These are phyloP conservation scores for Ophiostoma quercus DNA, from an alignment of 2,329 filamentous ascomycete genomes.

Conservation along the genomic window DNA sequence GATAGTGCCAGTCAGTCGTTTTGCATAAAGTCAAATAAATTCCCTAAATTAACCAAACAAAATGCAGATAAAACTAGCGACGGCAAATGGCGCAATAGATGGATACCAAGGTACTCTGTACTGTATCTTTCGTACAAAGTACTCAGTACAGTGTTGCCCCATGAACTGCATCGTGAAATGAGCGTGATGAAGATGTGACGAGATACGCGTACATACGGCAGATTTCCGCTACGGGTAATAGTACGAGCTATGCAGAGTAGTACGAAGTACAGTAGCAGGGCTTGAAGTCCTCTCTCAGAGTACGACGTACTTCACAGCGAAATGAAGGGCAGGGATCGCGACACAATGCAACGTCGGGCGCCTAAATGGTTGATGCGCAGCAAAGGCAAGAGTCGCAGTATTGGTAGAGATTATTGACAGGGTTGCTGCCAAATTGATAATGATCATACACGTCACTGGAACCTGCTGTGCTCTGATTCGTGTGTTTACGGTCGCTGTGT, in stretches of 20 bases:
- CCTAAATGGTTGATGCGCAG: neutral
- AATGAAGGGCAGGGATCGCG: neutral
- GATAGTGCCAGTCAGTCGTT: neutral
- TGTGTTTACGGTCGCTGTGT: neutral
- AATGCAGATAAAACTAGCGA: neutral
- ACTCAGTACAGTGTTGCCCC: neutral
- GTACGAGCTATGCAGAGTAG: neutral
- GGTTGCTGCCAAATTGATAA: neutral
- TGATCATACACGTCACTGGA: neutral
- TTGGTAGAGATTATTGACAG: neutral
- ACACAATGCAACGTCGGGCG: slow-evolving; percentile 11
- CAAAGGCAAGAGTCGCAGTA: neutral
- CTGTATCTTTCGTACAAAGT: neutral
- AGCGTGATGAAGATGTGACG: neutral
- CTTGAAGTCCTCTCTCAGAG: too few relatives aligned
- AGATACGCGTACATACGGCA: neutral
- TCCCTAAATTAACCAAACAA: neutral
- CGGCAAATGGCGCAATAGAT: slow-evolving; percentile 1
- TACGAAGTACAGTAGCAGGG: neutral
- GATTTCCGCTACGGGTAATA: neutral
- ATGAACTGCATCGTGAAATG: neutral
- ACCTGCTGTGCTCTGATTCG: neutral
- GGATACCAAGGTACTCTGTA: neutral
- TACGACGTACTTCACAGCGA: neutral
- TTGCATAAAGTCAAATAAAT: neutral